phyloP scores from a whole-genome alignment of 179 eudicot genomes.

The Kewa caespitosa region DNA sequence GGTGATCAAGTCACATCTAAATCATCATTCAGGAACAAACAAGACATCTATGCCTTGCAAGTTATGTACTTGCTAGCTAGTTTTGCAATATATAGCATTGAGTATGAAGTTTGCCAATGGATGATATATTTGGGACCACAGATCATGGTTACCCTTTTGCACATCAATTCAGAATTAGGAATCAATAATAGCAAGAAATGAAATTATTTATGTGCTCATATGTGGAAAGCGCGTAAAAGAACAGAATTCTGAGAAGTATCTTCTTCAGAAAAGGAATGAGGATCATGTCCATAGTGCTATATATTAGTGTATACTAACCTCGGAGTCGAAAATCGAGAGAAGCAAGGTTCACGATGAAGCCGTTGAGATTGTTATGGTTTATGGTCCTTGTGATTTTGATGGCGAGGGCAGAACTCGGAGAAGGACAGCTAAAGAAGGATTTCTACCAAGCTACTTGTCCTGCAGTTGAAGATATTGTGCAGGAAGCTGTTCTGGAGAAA shows the following conservation, averaged over 20 bases:
- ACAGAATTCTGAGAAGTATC: background rate
- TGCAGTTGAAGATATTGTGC: background rate
- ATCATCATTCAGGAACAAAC: background rate
- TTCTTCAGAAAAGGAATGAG: background rate
- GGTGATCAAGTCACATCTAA: background rate
- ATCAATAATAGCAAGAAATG: background rate
- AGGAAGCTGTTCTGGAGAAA: background rate
- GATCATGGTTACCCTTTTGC: background rate
- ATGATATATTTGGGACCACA: background rate
- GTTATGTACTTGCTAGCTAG: background rate
- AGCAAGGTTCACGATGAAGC: background rate
- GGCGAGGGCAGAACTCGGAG: background rate
- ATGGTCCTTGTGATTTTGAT: background rate
- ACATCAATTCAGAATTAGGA: background rate
- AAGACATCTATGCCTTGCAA: background rate
- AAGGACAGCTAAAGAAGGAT: background rate
- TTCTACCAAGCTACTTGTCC: constrained; percentile 6
- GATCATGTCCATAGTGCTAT: background rate
- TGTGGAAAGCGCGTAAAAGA: background rate
- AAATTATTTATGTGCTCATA: background rate
- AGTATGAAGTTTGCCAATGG: constrained; percentile 1
- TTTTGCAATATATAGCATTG: background rate
- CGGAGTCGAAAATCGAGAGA: background rate
- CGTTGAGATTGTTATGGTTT: background rate
- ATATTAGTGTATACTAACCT: background rate